Evolutionary conservation across 176 grass and related monocot species (phyloP).

Genomic region (Alloteropsis semialata): DNA sequence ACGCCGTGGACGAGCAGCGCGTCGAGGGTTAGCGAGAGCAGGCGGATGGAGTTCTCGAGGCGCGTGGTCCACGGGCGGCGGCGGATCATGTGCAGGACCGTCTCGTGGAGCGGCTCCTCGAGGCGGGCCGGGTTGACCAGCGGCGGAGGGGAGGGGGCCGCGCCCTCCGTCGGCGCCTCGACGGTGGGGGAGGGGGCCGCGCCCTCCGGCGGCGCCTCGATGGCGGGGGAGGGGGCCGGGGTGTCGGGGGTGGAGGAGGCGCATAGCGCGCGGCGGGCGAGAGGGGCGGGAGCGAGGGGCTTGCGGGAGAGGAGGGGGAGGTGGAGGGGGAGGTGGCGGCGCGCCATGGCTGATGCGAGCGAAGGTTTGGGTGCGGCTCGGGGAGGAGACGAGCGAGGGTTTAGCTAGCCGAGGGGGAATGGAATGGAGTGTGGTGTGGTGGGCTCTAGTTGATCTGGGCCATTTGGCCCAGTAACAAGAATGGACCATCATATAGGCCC

Average conservation of each 20-base stretch:
- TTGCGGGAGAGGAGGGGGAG: constrained; percentile 41
- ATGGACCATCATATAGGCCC: no score
- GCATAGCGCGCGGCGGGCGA: constrained; percentile 28
- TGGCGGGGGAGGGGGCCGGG: neutral
- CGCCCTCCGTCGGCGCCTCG: neutral
- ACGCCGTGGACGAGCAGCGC: constrained; percentile 60
- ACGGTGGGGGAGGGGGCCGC: neutral
- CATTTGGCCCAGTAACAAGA: neutral
- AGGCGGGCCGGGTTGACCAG: neutral
- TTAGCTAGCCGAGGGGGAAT: constrained; percentile 25
- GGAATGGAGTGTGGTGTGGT: neutral
- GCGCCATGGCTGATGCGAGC: constrained; percentile 28
- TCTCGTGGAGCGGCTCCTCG: constrained; percentile 65
- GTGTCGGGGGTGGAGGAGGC: neutral
- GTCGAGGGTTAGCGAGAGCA: constrained; percentile 47
- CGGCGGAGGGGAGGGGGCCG: neutral
- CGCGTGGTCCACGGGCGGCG: constrained; percentile 86
- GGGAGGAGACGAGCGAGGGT: constrained; percentile 36
- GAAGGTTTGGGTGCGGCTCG: neutral
- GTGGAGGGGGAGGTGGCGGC: constrained; percentile 46
- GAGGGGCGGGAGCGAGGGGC: neutral
- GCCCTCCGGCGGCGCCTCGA: neutral
- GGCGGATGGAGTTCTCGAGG: constrained; percentile 86
- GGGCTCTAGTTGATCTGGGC: neutral
- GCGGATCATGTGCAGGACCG: constrained; percentile 83